phyloP scores from a whole-genome alignment of 1,139 yeast species.

The Pichia terricola region DNA sequence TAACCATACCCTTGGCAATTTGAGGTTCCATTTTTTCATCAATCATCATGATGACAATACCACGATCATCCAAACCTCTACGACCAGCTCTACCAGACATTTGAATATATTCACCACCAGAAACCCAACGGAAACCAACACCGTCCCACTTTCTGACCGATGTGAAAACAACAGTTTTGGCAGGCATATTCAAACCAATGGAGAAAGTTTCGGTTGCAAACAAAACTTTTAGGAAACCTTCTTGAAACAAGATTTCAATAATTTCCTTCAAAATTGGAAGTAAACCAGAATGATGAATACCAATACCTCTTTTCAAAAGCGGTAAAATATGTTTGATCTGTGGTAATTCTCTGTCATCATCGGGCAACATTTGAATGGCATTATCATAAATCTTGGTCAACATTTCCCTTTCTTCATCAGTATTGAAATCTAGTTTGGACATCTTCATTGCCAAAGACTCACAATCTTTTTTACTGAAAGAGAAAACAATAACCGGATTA shows the following conservation, averaged over 20 bases:
- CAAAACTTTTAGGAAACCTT: conserved; percentile 85
- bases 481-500: conserved; percentile 96
- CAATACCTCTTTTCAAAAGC: conserved; percentile 85
- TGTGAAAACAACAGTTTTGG: conserved; percentile 95
- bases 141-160: conserved; percentile 99
- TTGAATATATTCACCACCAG: conserved; percentile 97
- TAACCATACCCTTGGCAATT: conserved; percentile 98
- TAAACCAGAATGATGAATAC: conserved; percentile 96
- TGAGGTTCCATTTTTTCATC: conserved; percentile 99
- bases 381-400: conserved; percentile 80
- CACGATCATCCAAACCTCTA: conserved; percentile 88
- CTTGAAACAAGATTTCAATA: conserved; percentile 93
- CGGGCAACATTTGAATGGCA: conserved; percentile 81
- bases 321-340: conserved; percentile 90
- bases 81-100: conserved; percentile 99
- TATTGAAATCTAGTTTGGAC: conserved; percentile 90
- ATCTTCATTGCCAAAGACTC: conserved; percentile 87
- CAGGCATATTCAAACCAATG: conserved; percentile 95
- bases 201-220: conserved; percentile 99
- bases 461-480: conserved; percentile 94
- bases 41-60: conserved; percentile 95
- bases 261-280: conserved; percentile 93
- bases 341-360: conserved; percentile 83
- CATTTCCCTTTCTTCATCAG: conserved; percentile 85
- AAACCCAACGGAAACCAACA: conserved; percentile 92